Evolutionary conservation across 2,329 filamentous ascomycete species (phyloP).

Genomic region (Chalaropsis ovoidea): DNA sequence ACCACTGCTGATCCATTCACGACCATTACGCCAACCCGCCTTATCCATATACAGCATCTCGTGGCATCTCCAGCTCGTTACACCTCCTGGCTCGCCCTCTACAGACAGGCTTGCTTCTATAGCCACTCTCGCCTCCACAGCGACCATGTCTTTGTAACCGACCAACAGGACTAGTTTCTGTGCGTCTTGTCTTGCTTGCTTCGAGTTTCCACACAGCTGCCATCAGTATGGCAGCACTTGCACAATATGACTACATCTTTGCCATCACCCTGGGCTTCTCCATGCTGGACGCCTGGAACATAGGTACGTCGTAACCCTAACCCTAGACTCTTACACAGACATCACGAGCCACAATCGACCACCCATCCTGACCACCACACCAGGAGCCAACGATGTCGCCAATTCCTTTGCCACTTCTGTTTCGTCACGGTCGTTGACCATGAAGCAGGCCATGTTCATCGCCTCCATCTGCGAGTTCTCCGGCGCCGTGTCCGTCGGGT

Average conservation of each 20-base stretch:
- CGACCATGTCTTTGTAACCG: conserved; percentile 13
- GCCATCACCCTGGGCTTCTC: conserved; percentile 47
- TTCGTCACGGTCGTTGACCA: conserved; percentile 39
- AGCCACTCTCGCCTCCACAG: not conserved
- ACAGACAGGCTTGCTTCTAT: not conserved
- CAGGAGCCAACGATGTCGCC: conserved; percentile 43
- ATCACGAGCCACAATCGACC: not conserved
- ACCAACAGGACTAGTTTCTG: conserved; percentile 11
- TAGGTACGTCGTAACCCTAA: conserved; percentile 35
- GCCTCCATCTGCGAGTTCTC: conserved; percentile 38
- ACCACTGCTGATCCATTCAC: not conserved
- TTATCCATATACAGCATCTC: not conserved
- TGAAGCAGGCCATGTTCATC: conserved; percentile 39
- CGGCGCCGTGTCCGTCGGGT: conserved; percentile 36
- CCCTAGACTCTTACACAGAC: not conserved
- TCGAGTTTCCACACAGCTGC: not conserved
- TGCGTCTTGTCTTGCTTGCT: not conserved
- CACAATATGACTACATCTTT: conserved; percentile 48
- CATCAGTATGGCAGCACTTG: conserved; percentile 33
- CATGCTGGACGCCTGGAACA: conserved; percentile 51
- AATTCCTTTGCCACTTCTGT: conserved; percentile 42
- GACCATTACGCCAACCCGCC: not conserved
- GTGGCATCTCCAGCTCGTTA: not conserved
- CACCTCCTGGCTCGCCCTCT: not conserved
- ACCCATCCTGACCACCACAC: not conserved